phyloP scores from a whole-genome alignment of 768 basidiomycete genomes.

The Heimioporus sp. region DNA sequence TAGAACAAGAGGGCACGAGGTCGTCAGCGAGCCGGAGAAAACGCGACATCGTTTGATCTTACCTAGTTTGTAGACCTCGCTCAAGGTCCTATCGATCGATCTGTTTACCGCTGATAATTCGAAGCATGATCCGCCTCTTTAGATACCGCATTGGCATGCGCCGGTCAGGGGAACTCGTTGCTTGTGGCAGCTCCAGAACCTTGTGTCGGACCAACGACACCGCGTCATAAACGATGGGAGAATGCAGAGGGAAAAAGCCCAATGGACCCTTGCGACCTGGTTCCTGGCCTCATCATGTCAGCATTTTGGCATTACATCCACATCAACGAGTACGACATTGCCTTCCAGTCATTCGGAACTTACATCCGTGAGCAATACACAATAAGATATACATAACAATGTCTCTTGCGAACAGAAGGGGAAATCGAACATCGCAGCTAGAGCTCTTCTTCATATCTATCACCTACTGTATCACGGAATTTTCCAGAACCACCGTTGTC shows the following conservation, averaged over 20 bases:
- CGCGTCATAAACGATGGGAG: conserved; percentile 5
- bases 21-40: background rate
- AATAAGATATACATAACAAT: background rate
- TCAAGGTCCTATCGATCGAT: conserved; percentile 12
- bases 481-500: conserved; percentile 20
- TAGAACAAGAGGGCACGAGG: conserved; percentile 2
- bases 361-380: background rate
- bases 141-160: background rate
- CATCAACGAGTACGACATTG: background rate
- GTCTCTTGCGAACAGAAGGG: background rate
- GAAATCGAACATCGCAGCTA: conserved; percentile 11
- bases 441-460: conserved; percentile 32
- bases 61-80: conserved; percentile 1
- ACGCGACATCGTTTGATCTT: background rate
- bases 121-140: background rate
- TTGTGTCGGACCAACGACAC: conserved; percentile 23
- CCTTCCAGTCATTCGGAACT: background rate
- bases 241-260: background rate
- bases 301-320: background rate
- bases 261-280: background rate
- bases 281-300: background rate
- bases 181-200: background rate
- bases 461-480: conserved; percentile 12
- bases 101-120: conserved; percentile 4
- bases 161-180: background rate